phyloP scores from a whole-genome alignment of 805 yeast genomes.

The Nakazawaea wyomingensis region DNA sequence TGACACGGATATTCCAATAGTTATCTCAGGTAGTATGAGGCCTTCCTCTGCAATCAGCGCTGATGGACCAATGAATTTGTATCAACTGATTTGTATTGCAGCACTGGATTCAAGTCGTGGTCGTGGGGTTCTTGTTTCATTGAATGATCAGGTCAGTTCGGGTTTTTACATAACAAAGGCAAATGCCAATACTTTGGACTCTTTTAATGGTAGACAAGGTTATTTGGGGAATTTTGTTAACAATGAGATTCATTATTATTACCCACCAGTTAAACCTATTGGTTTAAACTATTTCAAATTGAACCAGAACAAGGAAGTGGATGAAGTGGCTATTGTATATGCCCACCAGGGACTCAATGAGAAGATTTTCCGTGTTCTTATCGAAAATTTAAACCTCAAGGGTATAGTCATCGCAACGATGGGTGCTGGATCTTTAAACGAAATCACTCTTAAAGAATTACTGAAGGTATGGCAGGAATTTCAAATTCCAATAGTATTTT shows the following conservation, averaged over 20 bases:
- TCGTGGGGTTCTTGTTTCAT: slow-evolving; percentile 58
- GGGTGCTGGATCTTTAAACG: slow-evolving; percentile 67
- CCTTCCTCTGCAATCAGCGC: slow-evolving; percentile 67
- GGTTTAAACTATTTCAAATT: slow-evolving; percentile 40
- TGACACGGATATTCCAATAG: slow-evolving; percentile 44
- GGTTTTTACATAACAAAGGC: slow-evolving; percentile 69
- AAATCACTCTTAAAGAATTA: slow-evolving; percentile 37
- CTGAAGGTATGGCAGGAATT: slow-evolving; percentile 33
- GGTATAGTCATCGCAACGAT: slow-evolving; percentile 65
- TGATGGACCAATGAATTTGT: slow-evolving; percentile 70
- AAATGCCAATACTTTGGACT: slow-evolving; percentile 65
- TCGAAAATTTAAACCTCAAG: slow-evolving; percentile 37
- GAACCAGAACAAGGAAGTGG: slow-evolving; percentile 23
- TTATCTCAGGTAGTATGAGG: slow-evolving; percentile 70
- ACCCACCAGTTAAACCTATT: slow-evolving; percentile 52
- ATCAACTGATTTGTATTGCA: slow-evolving; percentile 65
- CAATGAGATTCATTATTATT: slow-evolving; percentile 58
- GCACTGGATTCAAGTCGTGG: slow-evolving; percentile 43
- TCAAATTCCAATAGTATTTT: slow-evolving; percentile 52
- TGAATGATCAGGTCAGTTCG: slow-evolving; percentile 64
- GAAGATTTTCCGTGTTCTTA: slow-evolving; percentile 39
- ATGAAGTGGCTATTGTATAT: slow-evolving; percentile 51
- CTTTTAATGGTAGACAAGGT: slow-evolving; percentile 70
- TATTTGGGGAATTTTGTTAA: slow-evolving; percentile 67
- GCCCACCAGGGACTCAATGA: slow-evolving; percentile 58